Percentiles rank a stretch among this genome's conserved stretches.
These are phyloP conservation scores for Nepenthes mirabilis DNA, from an alignment of 148 eudicot genomes.

Conservation along the genomic window DNA sequence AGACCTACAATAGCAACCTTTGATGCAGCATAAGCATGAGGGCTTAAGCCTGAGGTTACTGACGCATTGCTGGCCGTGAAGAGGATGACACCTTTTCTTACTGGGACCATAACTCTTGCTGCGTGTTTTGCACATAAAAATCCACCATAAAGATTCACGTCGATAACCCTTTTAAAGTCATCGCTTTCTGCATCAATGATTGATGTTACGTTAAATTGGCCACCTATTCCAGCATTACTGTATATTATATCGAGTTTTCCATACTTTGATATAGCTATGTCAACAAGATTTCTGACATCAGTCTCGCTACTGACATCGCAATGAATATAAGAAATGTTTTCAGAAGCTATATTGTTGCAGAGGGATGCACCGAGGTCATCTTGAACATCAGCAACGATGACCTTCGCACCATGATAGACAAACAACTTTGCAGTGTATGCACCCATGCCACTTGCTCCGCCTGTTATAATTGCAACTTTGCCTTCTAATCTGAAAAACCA, in stretches of 20 bases:
- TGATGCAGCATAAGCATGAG: conserved; percentile 5
- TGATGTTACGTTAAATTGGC: conserved; percentile 6
- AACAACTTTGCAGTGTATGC: conserved; percentile 8
- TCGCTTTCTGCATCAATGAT: conserved; percentile 10
- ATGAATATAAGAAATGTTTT: too few species aligned
- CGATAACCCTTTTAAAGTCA: conserved; percentile 18
- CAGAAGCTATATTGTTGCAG: background rate
- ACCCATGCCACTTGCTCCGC: conserved; percentile 3
- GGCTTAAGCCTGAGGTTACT: conserved; percentile 10
- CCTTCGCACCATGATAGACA: conserved; percentile 7
- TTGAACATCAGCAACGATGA: conserved; percentile 10
- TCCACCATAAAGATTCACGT: conserved; percentile 13
- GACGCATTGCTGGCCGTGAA: conserved; percentile 20
- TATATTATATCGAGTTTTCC: conserved; percentile 22
- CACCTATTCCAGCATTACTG: conserved; percentile 34
- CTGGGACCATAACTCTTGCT: conserved; percentile 24
- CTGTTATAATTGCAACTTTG: too few species aligned
- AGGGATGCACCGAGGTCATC: conserved; percentile 5
- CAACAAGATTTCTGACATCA: background rate
- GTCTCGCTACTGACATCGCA: background rate
- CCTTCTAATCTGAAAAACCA: too few species aligned
- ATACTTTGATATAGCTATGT: too few species aligned
- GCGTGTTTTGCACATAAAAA: conserved; percentile 14
- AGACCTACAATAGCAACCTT: conserved; percentile 16
- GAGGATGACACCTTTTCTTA: conserved; percentile 12